Evolutionary conservation across 306 rosid species (phyloP).

Genomic region (Glycyrrhiza uralensis): DNA sequence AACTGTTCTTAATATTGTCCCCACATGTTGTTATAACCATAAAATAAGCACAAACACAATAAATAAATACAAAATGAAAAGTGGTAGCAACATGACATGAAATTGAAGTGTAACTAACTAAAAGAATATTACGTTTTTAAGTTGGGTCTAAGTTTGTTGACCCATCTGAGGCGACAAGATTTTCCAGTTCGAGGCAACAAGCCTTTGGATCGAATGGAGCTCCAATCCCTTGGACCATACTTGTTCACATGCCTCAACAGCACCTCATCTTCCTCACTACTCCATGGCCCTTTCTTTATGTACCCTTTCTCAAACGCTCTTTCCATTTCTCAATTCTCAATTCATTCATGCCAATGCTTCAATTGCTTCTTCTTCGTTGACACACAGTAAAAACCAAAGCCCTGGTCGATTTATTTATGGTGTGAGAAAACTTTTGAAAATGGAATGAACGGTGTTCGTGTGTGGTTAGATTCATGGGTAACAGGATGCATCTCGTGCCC

Average conservation of each 20-base stretch:
- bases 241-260: conserved; percentile 41
- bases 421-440: neutral
- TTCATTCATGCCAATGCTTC: neutral
- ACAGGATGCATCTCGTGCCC: neutral
- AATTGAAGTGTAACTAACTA: neutral
- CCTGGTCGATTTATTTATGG: neutral
- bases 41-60: neutral
- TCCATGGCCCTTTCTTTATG: conserved; percentile 65
- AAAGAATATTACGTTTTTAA: conserved; percentile 43
- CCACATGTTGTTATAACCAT: too few relatives aligned
- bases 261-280: conserved; percentile 60
- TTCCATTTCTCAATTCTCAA: conserved; percentile 24
- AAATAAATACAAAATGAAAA: neutral
- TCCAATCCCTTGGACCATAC: conserved; percentile 63
- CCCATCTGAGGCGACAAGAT: conserved; percentile 67
- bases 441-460: neutral
- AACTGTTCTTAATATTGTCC: too few relatives aligned
- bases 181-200: conserved; percentile 52
- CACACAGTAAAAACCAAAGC: neutral
- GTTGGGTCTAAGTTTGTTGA: conserved; percentile 59
- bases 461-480: neutral
- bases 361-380: neutral
- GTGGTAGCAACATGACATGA: neutral
- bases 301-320: conserved; percentile 24
- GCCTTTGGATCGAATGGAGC: conserved; percentile 73